These are phyloP conservation scores for Leucocoprinus birnbaumii DNA, from an alignment of 768 basidiomycete species.

Conservation along the genomic window DNA sequence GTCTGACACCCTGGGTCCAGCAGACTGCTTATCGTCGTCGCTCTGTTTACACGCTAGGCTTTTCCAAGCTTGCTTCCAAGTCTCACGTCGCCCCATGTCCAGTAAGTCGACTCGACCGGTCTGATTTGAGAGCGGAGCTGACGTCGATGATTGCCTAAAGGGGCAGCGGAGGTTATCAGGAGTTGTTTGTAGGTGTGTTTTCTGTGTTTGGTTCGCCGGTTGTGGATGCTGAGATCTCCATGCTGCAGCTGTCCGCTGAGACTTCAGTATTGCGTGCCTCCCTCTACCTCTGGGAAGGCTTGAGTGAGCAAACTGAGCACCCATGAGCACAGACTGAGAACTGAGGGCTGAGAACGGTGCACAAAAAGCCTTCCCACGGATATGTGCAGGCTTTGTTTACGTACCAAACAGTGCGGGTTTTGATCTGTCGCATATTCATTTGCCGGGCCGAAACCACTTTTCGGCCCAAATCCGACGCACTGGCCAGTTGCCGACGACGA, in stretches of 20 bases:
- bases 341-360: constrained; percentile 9
- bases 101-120: background rate
- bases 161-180: constrained; percentile 3
- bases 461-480: constrained; percentile 63
- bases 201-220: constrained; percentile 8
- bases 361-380: constrained; percentile 15
- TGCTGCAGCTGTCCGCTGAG: constrained; percentile 1
- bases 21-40: background rate
- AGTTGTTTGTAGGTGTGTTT: constrained; percentile 10
- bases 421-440: constrained; percentile 33
- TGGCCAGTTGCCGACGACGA: constrained; percentile 53
- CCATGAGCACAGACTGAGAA: background rate
- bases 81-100: background rate
- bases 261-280: background rate
- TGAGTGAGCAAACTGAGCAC: background rate
- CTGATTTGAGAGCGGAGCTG: constrained; percentile 7
- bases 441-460: constrained; percentile 59
- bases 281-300: background rate
- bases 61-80: background rate
- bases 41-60: background rate
- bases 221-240: background rate
- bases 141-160: constrained; percentile 8
- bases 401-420: constrained; percentile 33
- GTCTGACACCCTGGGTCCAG: background rate
- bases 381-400: constrained; percentile 29